Percentiles rank a stretch among this genome's conserved stretches.
phyloP scores from a whole-genome alignment of 768 basidiomycete species.

The Steccherinum ochraceum region DNA sequence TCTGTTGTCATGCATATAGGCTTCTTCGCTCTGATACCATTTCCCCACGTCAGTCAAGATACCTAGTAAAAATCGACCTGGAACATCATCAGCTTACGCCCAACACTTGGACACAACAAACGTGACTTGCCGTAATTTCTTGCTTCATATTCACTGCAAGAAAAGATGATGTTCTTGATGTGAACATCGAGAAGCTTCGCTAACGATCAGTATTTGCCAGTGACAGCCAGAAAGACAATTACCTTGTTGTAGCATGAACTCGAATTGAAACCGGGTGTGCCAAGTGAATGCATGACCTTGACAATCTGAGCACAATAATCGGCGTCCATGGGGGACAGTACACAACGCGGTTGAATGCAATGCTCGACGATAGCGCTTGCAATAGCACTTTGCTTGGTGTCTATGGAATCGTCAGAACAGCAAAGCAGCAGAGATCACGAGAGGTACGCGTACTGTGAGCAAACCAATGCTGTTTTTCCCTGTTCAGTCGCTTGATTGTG shows the following conservation, averaged over 20 bases:
- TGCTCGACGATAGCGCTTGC: conserved; percentile 72
- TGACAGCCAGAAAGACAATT: conserved; percentile 8
- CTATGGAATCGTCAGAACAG: conserved; percentile 24
- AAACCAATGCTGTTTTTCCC: conserved; percentile 84
- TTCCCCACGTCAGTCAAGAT: conserved; percentile 70
- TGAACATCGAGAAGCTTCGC: conserved; percentile 76
- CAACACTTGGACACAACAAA: conserved; percentile 5
- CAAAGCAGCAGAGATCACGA: not conserved
- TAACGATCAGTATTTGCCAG: not conserved
- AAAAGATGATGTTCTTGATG: conserved; percentile 79
- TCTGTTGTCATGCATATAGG: conserved; percentile 68
- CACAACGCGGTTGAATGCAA: conserved; percentile 86
- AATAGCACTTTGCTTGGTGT: conserved; percentile 41
- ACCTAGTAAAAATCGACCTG: conserved; percentile 83
- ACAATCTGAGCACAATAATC: conserved; percentile 91
- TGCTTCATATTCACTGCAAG: conserved; percentile 94
- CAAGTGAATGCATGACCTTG: conserved; percentile 77
- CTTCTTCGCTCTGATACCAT: conserved; percentile 75
- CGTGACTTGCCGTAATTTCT: conserved; percentile 83
- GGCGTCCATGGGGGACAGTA: conserved; percentile 96
- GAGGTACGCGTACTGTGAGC: conserved; percentile 42
- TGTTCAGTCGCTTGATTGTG: conserved; percentile 68
- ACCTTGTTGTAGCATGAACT: conserved; percentile 82
- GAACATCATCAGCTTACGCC: too few species aligned
- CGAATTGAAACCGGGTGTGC: conserved; percentile 87